Base-by-base conservation (phyloP, 2,329 filamentous ascomycete species). In the Thelonectria rubi region DNA sequence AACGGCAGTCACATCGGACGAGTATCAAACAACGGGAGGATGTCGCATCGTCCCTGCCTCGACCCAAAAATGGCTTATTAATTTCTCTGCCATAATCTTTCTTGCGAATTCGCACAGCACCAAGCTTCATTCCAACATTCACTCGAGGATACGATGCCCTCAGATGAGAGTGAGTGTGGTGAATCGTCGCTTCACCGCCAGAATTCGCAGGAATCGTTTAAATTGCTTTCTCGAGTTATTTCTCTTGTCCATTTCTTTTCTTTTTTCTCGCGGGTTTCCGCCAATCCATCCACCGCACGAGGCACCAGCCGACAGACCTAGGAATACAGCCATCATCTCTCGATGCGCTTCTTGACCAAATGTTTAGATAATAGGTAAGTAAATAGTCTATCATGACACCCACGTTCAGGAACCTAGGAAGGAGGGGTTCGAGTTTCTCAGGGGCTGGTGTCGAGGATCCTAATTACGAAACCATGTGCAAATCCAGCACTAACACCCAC, bases 321-420 rank as follows among this genome's bases (percentile, higher is more conserved):
- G 11, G 21, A 30, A 21, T 52, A 21, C 45, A 17, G 43, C 56
- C 34, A 52, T 32, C 43, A 54, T 53, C 42, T 34, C 18, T 34
- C 18, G 26, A 55, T 34, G 40, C 50, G 42, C 34, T 11, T 11
- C 10, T 34, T 34, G 32, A 14, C 11, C 24, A 32, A 14, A 59
- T 48, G 20, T 43, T 53, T 42, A 34, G 32, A 34, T 34, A 34
- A 34, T 34, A 34, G 9, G 32, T 34, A 34, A 34, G 11, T 12
- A 14, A 34, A 7, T 49, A 43, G 57, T 54, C 50, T 37, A 20
- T 14, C 39, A 43, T 37, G 42, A n/a, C 18, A 50, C 50, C 57
- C 45, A 55, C 45, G 21, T 48, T 24, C 45, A 48, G 57, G 57
- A 50, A 55, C 50, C 45, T 60, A 42, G 54, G 30, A 54, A 42